A percentile compares a stretch with the other conserved stretches of the same genome.
Evolutionary conservation across 306 rosid genomes (phyloP).

Genomic region (Cotoneaster glaucophyllus): DNA sequence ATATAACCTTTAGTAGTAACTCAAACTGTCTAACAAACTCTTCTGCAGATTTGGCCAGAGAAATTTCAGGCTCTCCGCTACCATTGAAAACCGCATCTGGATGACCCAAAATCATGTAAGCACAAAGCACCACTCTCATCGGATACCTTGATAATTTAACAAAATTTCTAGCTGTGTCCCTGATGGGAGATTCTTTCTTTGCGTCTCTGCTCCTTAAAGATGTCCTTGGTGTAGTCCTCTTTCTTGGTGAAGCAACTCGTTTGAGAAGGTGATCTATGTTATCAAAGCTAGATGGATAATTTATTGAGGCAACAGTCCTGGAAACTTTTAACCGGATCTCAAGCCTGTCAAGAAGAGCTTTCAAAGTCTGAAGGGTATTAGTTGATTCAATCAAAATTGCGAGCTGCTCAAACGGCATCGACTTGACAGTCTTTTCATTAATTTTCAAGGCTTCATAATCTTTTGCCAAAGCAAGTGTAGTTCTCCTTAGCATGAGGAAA

Average conservation of each 20-base stretch:
- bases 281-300: conserved; percentile 40
- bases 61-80: conserved; percentile 67
- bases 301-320: conserved; percentile 40
- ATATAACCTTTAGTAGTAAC: conserved; percentile 54
- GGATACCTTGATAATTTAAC: conserved; percentile 63
- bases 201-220: conserved; percentile 40
- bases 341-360: conserved; percentile 69
- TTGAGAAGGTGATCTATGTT: conserved; percentile 91
- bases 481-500: conserved; percentile 51
- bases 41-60: conserved; percentile 72
- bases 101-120: conserved; percentile 81
- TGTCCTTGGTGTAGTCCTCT: conserved; percentile 53
- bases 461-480: conserved; percentile 66
- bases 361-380: conserved; percentile 70
- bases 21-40: conserved; percentile 65
- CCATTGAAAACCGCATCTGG: conserved; percentile 83
- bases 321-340: conserved; percentile 69
- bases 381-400: conserved; percentile 74
- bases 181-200: conserved; percentile 34
- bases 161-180: conserved; percentile 31
- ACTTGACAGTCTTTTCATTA: conserved; percentile 56
- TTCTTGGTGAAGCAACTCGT: conserved; percentile 82
- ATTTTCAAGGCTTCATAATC: conserved; percentile 61
- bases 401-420: conserved; percentile 87
- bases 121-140: conserved; percentile 80